Base-by-base conservation (phyloP, 306 rosid genomes). In the Lathyrus oleraceus region DNA sequence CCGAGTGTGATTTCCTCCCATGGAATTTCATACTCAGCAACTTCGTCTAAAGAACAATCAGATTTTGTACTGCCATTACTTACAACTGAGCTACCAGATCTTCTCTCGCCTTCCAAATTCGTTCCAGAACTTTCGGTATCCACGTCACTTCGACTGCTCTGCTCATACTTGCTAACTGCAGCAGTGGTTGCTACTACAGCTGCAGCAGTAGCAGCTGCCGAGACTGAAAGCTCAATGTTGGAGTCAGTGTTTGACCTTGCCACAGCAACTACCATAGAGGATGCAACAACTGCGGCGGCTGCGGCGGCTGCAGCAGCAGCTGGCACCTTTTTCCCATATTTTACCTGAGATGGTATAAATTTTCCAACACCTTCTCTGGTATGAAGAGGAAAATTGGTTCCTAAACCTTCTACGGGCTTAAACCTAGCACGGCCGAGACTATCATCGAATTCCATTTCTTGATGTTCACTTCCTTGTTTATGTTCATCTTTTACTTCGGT, bases 121-220 rank as follows among this genome's bases (percentile, higher is more conserved):
- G 78, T 78, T 60, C 86, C 79, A 65, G 78, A 65, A 74, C 79
- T 49, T 68, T 85, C 94, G 6, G 78, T 57, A 70, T 87, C 98
- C 40, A 82, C 87, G 53, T 87, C 90, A 62, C 88, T 86, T 77
- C 81, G 82, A 76, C 66, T 77, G 25, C 89, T 91, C 73, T 76
- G 96, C 58, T 90, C 98, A 62, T 81, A 88, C 71, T 80, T 91
- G 77, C 68, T 85, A 70, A 91, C 97, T 61, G 92, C 98, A 58
- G 92, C 96, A 74, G 96, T 90, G 52, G 97, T 88, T 74, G 96
- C 98, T 45, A 91, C 96, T 65, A 94, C 98, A 57, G 95, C 98
- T 69, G 96, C 98, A 60, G 98, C 97, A 45, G 94, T 87, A 60
- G 97, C 98, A 71, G 98, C 98, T 36, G 97, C 98, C 15, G 96